Percentiles rank a stretch among this genome's conserved stretches.
Evolutionary conservation across 495 filamentous ascomycete genomes (phyloP).

Genomic region (Daldinia decipiens): DNA sequence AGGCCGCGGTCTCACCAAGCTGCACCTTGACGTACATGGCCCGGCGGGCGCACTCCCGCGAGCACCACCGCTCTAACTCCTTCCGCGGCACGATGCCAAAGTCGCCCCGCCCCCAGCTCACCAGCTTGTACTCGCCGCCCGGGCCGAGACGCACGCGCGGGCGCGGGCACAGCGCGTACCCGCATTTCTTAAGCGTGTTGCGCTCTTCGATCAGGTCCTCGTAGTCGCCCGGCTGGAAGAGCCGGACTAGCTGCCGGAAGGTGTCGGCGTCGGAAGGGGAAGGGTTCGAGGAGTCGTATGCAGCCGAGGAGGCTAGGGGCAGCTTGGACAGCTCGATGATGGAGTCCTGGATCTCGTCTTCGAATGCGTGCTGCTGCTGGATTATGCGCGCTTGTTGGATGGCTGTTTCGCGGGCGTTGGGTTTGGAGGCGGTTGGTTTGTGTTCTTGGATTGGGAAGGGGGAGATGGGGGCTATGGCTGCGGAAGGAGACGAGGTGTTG

Average conservation of each 20-base stretch:
- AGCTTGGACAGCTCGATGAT: conserved; percentile 76
- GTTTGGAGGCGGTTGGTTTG: conserved; percentile 27
- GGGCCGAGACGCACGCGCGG: conserved; percentile 56
- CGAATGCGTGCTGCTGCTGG: conserved; percentile 77
- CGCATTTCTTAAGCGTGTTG: conserved; percentile 80
- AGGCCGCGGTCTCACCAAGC: conserved; percentile 78
- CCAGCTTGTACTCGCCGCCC: conserved; percentile 61
- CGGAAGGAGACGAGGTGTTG: too few species aligned
- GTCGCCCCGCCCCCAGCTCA: conserved; percentile 58
- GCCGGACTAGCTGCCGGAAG: conserved; percentile 67
- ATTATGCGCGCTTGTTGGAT: conserved; percentile 83
- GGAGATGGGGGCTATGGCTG: conserved; percentile 40
- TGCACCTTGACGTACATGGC: conserved; percentile 89
- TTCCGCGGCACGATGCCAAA: conserved; percentile 67
- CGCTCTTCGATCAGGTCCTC: conserved; percentile 87
- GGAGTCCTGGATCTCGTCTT: conserved; percentile 61
- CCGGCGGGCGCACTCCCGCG: conserved; percentile 76
- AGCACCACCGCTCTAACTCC: conserved; percentile 89
- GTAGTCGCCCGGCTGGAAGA: conserved; percentile 89
- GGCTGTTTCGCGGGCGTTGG: conserved; percentile 67
- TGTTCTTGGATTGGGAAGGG: conserved; percentile 32
- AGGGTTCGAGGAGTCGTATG: conserved; percentile 67
- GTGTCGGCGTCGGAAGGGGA: conserved; percentile 62
- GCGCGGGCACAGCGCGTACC: conserved; percentile 79
- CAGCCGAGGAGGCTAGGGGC: conserved; percentile 59